Percentiles rank a stretch among this genome's conserved stretches.
Conservation (phyloP, 2,329 filamentous ascomycete species). For the Eurotiales sp. region DNA sequence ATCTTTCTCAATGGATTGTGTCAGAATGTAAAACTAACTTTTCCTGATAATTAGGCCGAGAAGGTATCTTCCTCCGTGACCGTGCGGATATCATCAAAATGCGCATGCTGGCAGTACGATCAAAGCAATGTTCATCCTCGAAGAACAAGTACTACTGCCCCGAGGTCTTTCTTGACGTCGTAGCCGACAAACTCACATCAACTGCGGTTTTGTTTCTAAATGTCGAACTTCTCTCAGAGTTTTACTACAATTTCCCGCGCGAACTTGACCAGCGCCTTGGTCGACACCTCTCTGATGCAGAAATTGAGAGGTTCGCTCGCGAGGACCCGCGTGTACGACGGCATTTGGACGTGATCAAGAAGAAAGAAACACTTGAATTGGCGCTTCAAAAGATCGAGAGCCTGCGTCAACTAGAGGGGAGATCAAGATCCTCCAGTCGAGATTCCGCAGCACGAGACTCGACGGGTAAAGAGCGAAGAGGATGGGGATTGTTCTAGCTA, state of each 20-base stretch:
- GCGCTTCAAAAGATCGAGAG: constrained; percentile 96
- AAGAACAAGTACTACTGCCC: constrained; percentile 97
- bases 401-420: constrained; percentile 74
- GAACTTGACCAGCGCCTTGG: constrained; percentile 86
- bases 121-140: constrained; percentile 76
- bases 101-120: constrained; percentile 81
- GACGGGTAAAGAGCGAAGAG: neutral
- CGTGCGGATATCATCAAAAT: constrained; percentile 86
- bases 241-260: constrained; percentile 95
- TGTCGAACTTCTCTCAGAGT: constrained; percentile 92
- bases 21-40: no score
- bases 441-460: neutral
- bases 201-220: constrained; percentile 97
- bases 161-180: constrained; percentile 95
- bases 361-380: constrained; percentile 89
- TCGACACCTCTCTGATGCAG: constrained; percentile 69
- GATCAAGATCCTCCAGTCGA: constrained; percentile 43
- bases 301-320: constrained; percentile 85
- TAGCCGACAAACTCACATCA: constrained; percentile 88
- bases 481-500: constrained; percentile 11
- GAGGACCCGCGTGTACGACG: constrained; percentile 87
- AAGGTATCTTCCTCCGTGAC: constrained; percentile 91
- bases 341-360: constrained; percentile 85
- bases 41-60: no score
- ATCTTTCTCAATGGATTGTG: constrained; percentile 16